A percentile compares a stretch with the other conserved stretches of the same genome.
phyloP scores from a whole-genome alignment of 371 early-diverging fungal genomes.

The Mortierella sp. region DNA sequence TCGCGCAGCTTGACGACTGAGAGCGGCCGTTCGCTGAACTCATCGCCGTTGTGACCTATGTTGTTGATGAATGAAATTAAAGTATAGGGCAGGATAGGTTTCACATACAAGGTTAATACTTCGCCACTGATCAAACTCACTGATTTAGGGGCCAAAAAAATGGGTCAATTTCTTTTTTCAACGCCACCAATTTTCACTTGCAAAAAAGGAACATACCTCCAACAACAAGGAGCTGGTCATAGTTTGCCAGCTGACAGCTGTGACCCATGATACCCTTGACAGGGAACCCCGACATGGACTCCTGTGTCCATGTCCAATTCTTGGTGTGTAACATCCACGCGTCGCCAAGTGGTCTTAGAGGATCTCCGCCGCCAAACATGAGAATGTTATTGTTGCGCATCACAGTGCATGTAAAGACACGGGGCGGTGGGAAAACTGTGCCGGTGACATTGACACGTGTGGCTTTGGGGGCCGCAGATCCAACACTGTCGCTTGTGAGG shows the following conservation, averaged over 20 bases:
- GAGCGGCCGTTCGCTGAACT: constrained; percentile 18
- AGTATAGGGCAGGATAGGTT: background rate
- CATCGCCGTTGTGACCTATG: constrained; percentile 17
- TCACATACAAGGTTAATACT: background rate
- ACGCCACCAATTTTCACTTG: background rate
- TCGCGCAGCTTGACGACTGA: constrained; percentile 26
- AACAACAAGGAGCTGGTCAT: constrained; percentile 41
- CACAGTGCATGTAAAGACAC: constrained; percentile 36
- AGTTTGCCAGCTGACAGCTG: constrained; percentile 22
- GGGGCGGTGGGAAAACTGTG: constrained; percentile 20
- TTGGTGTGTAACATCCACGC: constrained; percentile 39
- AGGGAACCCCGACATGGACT: constrained; percentile 23
- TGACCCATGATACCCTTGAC: constrained; percentile 46
- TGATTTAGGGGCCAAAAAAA: background rate
- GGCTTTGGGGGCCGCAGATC: constrained; percentile 4
- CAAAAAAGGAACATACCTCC: constrained; percentile 25
- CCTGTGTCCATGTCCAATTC: constrained; percentile 38
- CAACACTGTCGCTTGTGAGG: constrained; percentile 24
- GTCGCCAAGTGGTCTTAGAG: constrained; percentile 21
- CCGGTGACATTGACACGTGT: constrained; percentile 2
- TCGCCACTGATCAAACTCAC: background rate
- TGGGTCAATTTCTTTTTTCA: background rate
- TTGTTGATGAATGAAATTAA: background rate
- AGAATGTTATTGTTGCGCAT: constrained; percentile 29
- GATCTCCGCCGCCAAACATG: constrained; percentile 42